Percentiles rank a stretch among this genome's conserved stretches.
These are phyloP conservation scores for Fusarium clavum DNA, from an alignment of 2,329 filamentous ascomycete genomes.

Conservation along the genomic window DNA sequence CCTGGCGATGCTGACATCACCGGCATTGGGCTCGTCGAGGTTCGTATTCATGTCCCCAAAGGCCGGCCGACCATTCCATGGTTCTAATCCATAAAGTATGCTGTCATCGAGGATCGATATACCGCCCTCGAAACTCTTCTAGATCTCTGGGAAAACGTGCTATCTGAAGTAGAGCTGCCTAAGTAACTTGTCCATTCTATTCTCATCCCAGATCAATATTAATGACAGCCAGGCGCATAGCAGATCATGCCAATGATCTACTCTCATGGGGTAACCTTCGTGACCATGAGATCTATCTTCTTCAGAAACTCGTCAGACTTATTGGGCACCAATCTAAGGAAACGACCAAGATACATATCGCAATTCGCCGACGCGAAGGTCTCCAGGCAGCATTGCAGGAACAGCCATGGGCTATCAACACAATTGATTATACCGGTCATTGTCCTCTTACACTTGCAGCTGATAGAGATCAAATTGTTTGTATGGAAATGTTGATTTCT, in stretches of 20 bases:
- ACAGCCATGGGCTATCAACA: slow-evolving; percentile 21
- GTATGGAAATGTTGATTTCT: slow-evolving; percentile 9
- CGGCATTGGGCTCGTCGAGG: slow-evolving; percentile 9
- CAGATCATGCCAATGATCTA: rapidly evolving
- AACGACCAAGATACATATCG: background rate
- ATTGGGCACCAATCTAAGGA: background rate
- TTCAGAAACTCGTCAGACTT: background rate
- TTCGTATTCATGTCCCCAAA: background rate
- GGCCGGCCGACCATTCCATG: background rate
- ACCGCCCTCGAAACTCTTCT: background rate
- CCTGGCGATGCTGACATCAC: background rate
- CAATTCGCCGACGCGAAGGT: background rate
- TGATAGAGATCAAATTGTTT: rapidly evolving
- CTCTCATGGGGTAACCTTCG: rapidly evolving
- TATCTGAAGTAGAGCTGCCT: slow-evolving; percentile 6
- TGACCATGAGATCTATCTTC: background rate
- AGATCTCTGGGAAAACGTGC: background rate
- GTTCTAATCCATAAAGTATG: background rate
- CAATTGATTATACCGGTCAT: background rate
- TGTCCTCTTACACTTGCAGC: background rate
- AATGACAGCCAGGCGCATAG: background rate
- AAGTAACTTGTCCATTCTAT: background rate
- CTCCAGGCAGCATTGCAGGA: slow-evolving; percentile 3
- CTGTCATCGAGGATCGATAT: rapidly evolving
- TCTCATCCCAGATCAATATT: rapidly evolving